These are phyloP conservation scores for Pycnococcus provasolii DNA, from an alignment of 139 green algal species.

Conservation along the genomic window DNA sequence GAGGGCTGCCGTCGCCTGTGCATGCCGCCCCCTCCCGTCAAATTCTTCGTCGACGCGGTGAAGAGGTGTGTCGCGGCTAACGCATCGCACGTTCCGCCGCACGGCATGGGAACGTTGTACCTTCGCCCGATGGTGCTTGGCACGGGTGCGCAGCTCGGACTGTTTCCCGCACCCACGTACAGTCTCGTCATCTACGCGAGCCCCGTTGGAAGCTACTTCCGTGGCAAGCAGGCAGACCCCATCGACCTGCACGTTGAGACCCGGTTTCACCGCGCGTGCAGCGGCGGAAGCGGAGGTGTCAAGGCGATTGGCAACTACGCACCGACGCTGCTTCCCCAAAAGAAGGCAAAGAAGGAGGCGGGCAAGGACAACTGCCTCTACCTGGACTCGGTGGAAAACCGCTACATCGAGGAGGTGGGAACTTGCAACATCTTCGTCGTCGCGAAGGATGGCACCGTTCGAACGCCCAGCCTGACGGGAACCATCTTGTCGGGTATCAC, in stretches of 20 bases:
- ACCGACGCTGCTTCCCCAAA: conserved; percentile 50
- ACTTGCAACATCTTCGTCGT: conserved; percentile 95
- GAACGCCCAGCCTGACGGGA: conserved; percentile 68
- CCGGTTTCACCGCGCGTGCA: conserved; percentile 76
- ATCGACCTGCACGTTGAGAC: conserved; percentile 92
- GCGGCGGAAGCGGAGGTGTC: conserved; percentile 82
- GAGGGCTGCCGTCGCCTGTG: conserved; percentile 57
- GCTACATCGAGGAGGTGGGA: conserved; percentile 89
- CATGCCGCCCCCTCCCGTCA: conserved; percentile 64
- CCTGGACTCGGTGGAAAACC: conserved; percentile 70
- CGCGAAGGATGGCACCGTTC: conserved; percentile 55
- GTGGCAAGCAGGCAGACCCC: conserved; percentile 68
- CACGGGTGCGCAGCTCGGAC: conserved; percentile 76
- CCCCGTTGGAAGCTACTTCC: conserved; percentile 86
- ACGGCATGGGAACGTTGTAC: conserved; percentile 87
- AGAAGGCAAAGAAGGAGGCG: conserved; percentile 64
- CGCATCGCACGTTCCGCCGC: conserved; percentile 15
- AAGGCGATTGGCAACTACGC: conserved; percentile 96
- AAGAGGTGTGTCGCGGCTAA: conserved; percentile 54
- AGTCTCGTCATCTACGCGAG: conserved; percentile 64
- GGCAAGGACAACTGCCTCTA: conserved; percentile 74
- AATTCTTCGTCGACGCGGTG: conserved; percentile 70
- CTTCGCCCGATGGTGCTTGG: conserved; percentile 83
- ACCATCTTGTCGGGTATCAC: conserved; percentile 76
- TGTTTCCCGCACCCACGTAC: conserved; percentile 77